These are phyloP conservation scores for Gossypium raimondii DNA, from an alignment of 345 rosid genomes.

Conservation along the genomic window DNA sequence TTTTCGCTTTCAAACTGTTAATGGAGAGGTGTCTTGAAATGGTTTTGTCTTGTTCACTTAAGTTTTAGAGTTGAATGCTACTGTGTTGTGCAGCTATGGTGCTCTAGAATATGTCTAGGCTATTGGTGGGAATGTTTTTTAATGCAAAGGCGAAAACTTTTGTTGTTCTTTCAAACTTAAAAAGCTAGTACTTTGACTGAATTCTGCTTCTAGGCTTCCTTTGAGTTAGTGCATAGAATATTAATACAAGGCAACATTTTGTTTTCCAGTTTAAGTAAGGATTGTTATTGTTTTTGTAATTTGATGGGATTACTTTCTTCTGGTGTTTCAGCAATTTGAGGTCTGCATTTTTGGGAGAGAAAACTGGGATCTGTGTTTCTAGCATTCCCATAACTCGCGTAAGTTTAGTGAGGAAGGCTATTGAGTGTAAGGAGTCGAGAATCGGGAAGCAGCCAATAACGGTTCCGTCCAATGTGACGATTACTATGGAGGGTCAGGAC, in stretches of 20 bases:
- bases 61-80: neutral
- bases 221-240: neutral
- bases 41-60: slow-evolving; percentile 1
- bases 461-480: slow-evolving; percentile 74
- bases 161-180: neutral
- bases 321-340: slow-evolving; percentile 54
- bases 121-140: neutral
- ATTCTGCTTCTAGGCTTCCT: neutral
- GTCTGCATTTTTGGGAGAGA: slow-evolving; percentile 65
- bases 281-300: neutral
- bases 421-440: slow-evolving; percentile 90
- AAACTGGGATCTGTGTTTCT: slow-evolving; percentile 33
- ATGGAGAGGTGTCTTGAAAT: neutral
- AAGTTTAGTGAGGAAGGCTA: slow-evolving; percentile 41
- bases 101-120: neutral
- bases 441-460: slow-evolving; percentile 81
- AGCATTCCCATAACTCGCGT: slow-evolving; percentile 33
- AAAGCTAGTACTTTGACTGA: neutral
- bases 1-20: neutral
- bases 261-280: no score
- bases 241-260: neutral
- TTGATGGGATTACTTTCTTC: slow-evolving; percentile 3
- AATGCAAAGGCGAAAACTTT: neutral
- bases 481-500: slow-evolving; percentile 61
- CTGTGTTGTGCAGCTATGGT: slow-evolving; percentile 8